Percentiles rank a stretch among this genome's conserved stretches.
phyloP scores from a whole-genome alignment of 257 asterid genomes.

The Scutellaria barbata region DNA sequence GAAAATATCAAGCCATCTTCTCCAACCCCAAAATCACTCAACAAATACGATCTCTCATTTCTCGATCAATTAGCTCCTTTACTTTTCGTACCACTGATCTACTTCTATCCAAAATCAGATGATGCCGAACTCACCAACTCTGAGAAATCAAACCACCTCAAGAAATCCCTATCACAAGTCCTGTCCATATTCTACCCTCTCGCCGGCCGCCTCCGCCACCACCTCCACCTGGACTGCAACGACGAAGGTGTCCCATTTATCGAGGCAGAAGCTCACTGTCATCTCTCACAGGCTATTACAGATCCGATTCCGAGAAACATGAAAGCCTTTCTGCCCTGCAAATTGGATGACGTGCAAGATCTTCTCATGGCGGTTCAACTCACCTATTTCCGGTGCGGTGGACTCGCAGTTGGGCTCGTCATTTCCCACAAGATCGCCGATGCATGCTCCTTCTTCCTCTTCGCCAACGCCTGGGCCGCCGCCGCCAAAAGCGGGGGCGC shows the following conservation, averaged over 20 bases:
- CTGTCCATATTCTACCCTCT: conserved; percentile 57
- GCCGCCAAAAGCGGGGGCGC: conserved; percentile 21
- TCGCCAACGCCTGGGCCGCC: conserved; percentile 53
- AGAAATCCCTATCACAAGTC: conserved; percentile 46
- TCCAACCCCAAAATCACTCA: conserved; percentile 40
- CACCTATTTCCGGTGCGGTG: conserved; percentile 51
- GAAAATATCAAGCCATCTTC: conserved; percentile 48
- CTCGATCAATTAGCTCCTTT: conserved; percentile 60
- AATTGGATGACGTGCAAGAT: conserved; percentile 31
- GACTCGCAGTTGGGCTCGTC: conserved; percentile 44
- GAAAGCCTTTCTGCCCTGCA: conserved; percentile 46
- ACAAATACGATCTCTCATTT: conserved; percentile 46
- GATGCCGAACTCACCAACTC: conserved; percentile 26
- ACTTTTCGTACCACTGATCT: conserved; percentile 45
- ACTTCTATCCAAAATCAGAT: conserved; percentile 42
- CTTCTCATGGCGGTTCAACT: conserved; percentile 39
- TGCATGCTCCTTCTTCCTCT: conserved; percentile 37
- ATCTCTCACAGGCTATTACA: conserved; percentile 34
- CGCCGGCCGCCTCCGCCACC: conserved; percentile 48
- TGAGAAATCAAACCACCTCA: conserved; percentile 38
- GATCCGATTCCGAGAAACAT: conserved; percentile 39
- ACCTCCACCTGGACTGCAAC: conserved; percentile 45
- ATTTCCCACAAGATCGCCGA: conserved; percentile 54
- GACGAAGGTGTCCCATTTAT: conserved; percentile 49
- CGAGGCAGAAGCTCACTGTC: conserved; percentile 43